A percentile compares a stretch with the other conserved stretches of the same genome.
Evolutionary conservation across 176 grass and related monocot species (phyloP).

Genomic region (sorghum (Sorghum bicolor)): Sorghum_bicolor_NCBIv3 NC_012875.2:3261001-3261500

Average conservation of each 20-base stretch:
- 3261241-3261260: background rate
- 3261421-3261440: no score
- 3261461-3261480: no score
- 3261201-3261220: background rate
- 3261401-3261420: no score
- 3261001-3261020: background rate
- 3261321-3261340: no score
- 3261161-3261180: background rate
- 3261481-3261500: no score
- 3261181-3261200: background rate
- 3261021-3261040: background rate
- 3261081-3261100: background rate
- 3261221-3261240: background rate
- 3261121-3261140: background rate
- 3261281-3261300: no score
- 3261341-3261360: no score
- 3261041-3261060: background rate
- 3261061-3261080: background rate
- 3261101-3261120: background rate
- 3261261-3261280: background rate
- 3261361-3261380: no score
- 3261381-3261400: no score
- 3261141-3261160: background rate
- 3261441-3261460: no score
- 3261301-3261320: no score